phyloP scores from a whole-genome alignment of 371 early-diverging fungal genomes.

The Chytridium lagenaria region DNA sequence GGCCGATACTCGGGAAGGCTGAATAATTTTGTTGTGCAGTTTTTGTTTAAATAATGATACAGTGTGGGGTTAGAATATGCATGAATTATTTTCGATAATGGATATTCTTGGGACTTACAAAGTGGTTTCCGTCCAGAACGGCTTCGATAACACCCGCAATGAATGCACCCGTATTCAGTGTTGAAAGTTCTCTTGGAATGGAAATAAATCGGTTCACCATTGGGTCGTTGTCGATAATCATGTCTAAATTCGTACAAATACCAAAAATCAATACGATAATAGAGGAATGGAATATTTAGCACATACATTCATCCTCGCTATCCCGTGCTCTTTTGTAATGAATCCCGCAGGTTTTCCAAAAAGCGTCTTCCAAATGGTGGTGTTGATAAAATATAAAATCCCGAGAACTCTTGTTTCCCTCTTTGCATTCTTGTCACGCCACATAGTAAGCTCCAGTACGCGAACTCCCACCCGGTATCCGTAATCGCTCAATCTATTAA shows the following conservation, averaged over 20 bases:
- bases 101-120: constrained; percentile 71
- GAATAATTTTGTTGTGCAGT: background rate
- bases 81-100: too few species aligned
- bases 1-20: constrained; percentile 94
- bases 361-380: constrained; percentile 88
- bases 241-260: constrained; percentile 63
- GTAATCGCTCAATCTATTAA: constrained; percentile 78
- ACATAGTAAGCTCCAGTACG: constrained; percentile 80
- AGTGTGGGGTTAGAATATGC: too few species aligned
- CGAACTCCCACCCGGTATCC: constrained; percentile 94
- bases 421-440: constrained; percentile 84
- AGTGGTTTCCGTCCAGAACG: constrained; percentile 86
- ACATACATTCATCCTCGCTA: constrained; percentile 90
- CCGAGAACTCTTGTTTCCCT: constrained; percentile 88
- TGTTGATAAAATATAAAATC: constrained; percentile 88
- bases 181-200: constrained; percentile 87
- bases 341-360: constrained; percentile 95
- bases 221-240: constrained; percentile 97
- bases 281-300: too few species aligned
- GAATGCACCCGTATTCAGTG: constrained; percentile 91
- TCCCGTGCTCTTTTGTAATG: constrained; percentile 90
- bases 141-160: constrained; percentile 96
- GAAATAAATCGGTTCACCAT: constrained; percentile 86
- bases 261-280: background rate
- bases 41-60: background rate